These are phyloP conservation scores for Drechslerella stenobrocha DNA, from an alignment of 2,329 filamentous ascomycete species.

Conservation along the genomic window DNA sequence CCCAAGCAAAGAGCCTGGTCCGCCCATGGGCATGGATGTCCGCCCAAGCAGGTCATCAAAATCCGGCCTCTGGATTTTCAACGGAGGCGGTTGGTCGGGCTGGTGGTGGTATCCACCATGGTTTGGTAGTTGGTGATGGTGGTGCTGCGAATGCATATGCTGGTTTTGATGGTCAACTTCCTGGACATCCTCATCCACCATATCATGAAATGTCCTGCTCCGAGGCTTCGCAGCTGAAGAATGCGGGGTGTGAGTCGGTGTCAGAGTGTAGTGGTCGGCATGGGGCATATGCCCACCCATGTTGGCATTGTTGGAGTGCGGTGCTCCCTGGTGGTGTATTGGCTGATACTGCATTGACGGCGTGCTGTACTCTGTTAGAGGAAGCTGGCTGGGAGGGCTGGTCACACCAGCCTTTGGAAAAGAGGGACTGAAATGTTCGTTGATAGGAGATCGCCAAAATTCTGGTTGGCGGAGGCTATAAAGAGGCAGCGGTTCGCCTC, in stretches of 20 bases:
- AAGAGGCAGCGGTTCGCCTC: conserved; percentile 47
- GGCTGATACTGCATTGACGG: conserved; percentile 47
- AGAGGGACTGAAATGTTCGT: conserved; percentile 46
- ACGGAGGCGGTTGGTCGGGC: conserved; percentile 71
- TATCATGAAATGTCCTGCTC: conserved; percentile 46
- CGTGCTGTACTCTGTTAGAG: conserved; percentile 43
- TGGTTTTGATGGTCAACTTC: conserved; percentile 51
- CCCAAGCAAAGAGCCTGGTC: conserved; percentile 56
- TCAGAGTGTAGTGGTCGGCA: conserved; percentile 43
- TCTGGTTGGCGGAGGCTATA: conserved; percentile 46
- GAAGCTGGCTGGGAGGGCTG: conserved; percentile 42
- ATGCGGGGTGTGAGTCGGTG: conserved; percentile 43
- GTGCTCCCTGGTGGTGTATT: conserved; percentile 38
- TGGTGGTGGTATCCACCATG: conserved; percentile 79
- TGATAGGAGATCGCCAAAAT: conserved; percentile 48
- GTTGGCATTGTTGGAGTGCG: conserved; percentile 43
- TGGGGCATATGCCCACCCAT: conserved; percentile 43
- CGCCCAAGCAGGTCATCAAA: conserved; percentile 47
- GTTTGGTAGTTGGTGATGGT: conserved; percentile 54
- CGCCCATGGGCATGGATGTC: conserved; percentile 50
- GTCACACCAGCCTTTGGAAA: conserved; percentile 39
- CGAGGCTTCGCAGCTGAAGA: conserved; percentile 43
- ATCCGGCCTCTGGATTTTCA: conserved; percentile 61
- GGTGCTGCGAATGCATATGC: conserved; percentile 49
- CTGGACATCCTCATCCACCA: conserved; percentile 52